Conservation (phyloP, 345 rosid species). For the Syzygium oleosum region DNA sequence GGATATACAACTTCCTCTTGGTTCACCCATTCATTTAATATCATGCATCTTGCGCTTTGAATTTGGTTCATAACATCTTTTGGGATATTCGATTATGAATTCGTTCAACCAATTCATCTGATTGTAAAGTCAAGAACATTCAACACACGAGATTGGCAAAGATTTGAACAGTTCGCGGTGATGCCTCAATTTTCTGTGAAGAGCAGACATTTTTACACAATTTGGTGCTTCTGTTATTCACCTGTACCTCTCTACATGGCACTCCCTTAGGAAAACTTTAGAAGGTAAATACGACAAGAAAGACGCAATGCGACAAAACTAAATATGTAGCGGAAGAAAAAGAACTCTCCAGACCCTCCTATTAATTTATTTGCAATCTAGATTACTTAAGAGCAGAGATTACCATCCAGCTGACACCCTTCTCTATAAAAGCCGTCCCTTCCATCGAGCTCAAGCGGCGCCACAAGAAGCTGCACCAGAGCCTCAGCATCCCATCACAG, state of each 20-base stretch:
- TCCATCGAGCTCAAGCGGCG: background rate
- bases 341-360: background rate
- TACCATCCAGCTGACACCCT: background rate
- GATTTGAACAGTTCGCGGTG: background rate
- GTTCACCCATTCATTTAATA: background rate
- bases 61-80: background rate
- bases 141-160: background rate
- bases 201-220: background rate
- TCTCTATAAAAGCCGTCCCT: background rate
- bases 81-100: background rate
- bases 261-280: background rate
- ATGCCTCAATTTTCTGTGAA: background rate
- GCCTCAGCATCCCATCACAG: constrained; percentile 79
- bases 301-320: background rate
- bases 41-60: background rate
- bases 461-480: background rate
- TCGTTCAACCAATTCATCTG: background rate
- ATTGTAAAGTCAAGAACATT: background rate
- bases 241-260: background rate
- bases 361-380: background rate
- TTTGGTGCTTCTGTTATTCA: background rate
- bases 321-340: background rate
- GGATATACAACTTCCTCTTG: background rate
- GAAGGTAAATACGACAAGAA: background rate
- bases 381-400: background rate